phyloP scores from a whole-genome alignment of 371 early-diverging fungal species.

The Mucor sp. region DNA sequence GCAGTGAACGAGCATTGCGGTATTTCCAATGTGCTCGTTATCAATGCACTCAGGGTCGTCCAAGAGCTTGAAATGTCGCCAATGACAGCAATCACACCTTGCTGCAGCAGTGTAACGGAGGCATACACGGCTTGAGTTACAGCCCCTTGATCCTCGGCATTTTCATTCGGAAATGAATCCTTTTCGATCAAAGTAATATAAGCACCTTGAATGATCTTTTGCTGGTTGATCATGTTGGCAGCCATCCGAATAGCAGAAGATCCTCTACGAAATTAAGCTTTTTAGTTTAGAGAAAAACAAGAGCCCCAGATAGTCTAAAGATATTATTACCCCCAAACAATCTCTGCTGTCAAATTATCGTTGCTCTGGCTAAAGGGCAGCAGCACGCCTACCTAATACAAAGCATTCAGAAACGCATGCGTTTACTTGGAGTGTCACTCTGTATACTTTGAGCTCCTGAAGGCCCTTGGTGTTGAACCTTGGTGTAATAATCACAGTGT shows the following conservation, averaged over 20 bases:
- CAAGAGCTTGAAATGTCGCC: conserved; percentile 52
- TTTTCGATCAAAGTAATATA: conserved; percentile 55
- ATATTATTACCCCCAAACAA: conserved; percentile 44
- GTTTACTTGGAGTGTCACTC: background rate
- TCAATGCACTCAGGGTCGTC: conserved; percentile 50
- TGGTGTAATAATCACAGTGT: conserved; percentile 34
- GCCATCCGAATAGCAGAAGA: conserved; percentile 60
- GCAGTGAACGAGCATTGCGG: conserved; percentile 57
- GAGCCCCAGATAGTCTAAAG: background rate
- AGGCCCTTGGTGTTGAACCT: conserved; percentile 28
- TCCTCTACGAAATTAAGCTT: conserved; percentile 32
- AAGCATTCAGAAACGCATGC: background rate
- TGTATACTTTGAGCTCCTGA: conserved; percentile 33
- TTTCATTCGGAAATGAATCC: conserved; percentile 51
- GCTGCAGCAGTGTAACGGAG: conserved; percentile 51
- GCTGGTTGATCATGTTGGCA: conserved; percentile 50
- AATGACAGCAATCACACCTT: conserved; percentile 54
- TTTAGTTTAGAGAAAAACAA: background rate
- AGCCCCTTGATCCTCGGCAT: conserved; percentile 35
- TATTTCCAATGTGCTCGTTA: conserved; percentile 51
- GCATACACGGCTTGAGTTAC: conserved; percentile 57
- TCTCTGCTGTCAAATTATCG: conserved; percentile 39
- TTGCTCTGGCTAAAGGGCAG: conserved; percentile 42
- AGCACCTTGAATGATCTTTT: conserved; percentile 50
- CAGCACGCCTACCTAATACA: conserved; percentile 34